Evolutionary conservation across 805 yeast species (phyloP), one percentile per base, ranked within the genome.

Genomic region (Candida adriatica): DNA sequence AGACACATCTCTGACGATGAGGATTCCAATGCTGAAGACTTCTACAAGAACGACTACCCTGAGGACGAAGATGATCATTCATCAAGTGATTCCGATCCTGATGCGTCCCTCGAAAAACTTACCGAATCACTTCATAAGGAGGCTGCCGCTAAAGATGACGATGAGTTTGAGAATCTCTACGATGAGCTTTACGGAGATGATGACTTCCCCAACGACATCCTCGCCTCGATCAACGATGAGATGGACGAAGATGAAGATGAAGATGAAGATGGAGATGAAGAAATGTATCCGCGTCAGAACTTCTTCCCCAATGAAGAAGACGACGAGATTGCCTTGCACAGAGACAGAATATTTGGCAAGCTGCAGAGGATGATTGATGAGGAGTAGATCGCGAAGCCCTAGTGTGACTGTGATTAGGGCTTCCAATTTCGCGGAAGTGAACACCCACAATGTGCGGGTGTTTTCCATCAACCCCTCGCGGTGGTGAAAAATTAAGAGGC

Each of bases 41-140:
- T 78, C 49, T 90, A 90, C 53, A 75, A 76, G 46, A 90, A 92
- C 56, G 97, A 90, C 49, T 90, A 90, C 49, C 97, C 97, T 0
- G 95, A 86, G 27, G 96, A 88, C 49, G 96, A 86, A 41, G 90
- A 83, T 46, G 86, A 75, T 3, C 50, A 46, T n/a, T 36, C 40
- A 8, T 38, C 43, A 13, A 35, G 41, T 4, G 42, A 35, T 16
- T 43, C 45, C n/a, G 47, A 37, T 8, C 38, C 42, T 2, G 31
- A 37, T 6, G 42, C 34, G 1, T 37, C 42, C 6, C 30, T 38
- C n/a, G 48, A 46, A 26, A 30, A 34, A 6, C 30, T 43, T 4
- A 35, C 47, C 1, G 42, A 38, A 18, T 35, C 38, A 13, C 14
- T 43, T 22, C 40, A 38, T 18, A 38, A 36, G 24, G 37, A 30